A percentile compares a stretch with the other conserved stretches of the same genome.
These are phyloP conservation scores for Abrus precatorius DNA, from an alignment of 306 rosid species.

Conservation along the genomic window DNA sequence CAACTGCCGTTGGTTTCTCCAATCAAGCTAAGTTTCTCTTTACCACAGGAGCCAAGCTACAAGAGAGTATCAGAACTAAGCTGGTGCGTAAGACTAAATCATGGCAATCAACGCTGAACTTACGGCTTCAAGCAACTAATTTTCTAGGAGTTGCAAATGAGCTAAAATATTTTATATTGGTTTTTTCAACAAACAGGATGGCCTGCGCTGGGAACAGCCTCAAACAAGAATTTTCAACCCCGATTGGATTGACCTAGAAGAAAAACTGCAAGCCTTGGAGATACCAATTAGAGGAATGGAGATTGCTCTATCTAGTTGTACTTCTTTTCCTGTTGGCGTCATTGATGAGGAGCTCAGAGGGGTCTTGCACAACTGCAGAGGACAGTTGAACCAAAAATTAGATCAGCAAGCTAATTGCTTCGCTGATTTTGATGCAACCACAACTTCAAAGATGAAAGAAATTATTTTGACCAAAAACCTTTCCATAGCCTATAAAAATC, in stretches of 20 bases:
- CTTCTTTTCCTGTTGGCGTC: conserved; percentile 54
- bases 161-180: conserved; percentile 23
- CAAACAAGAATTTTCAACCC: conserved; percentile 45
- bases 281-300: conserved; percentile 72
- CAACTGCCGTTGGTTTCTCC: conserved; percentile 49
- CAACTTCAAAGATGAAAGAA: conserved; percentile 49
- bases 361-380: conserved; percentile 49
- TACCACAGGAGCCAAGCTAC: conserved; percentile 62
- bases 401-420: conserved; percentile 55
- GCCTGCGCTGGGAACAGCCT: conserved; percentile 77
- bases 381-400: conserved; percentile 52
- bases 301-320: conserved; percentile 62
- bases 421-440: conserved; percentile 53
- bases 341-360: conserved; percentile 62
- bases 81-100: conserved; percentile 49
- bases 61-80: conserved; percentile 49
- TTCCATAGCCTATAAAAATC: conserved; percentile 51
- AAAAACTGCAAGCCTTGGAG: conserved; percentile 60
- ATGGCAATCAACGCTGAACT: conserved; percentile 4
- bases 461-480: conserved; percentile 48
- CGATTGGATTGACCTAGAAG: conserved; percentile 46
- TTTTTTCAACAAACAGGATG: conserved; percentile 61
- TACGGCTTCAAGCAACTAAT: neutral
- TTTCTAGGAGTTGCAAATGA: neutral
- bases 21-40: conserved; percentile 64